These are phyloP conservation scores for Populus nigra DNA, from an alignment of 345 rosid genomes.

Conservation along the genomic window DNA sequence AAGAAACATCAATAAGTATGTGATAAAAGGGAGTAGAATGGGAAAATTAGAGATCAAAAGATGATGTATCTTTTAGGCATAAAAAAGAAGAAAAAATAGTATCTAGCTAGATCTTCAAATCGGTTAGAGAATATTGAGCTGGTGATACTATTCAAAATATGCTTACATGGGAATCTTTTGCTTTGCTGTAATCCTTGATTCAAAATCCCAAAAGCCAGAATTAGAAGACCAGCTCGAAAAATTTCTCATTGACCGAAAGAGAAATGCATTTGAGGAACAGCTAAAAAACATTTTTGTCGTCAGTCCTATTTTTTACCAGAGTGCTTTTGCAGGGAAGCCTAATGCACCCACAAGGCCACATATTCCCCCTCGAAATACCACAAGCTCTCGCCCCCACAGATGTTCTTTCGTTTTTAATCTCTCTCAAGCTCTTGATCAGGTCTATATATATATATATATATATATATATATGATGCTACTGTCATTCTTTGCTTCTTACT, in stretches of 20 bases:
- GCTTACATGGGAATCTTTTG: slow-evolving; percentile 32
- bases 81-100: neutral
- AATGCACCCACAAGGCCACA: neutral
- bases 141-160: slow-evolving; percentile 18
- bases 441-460: neutral
- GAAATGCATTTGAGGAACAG: slow-evolving; percentile 18
- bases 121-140: slow-evolving; percentile 3
- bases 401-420: slow-evolving; percentile 11
- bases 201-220: slow-evolving; percentile 7
- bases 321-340: slow-evolving; percentile 16
- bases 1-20: no score
- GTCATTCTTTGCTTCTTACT: neutral
- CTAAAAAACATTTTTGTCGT: slow-evolving; percentile 14
- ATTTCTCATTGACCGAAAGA: neutral
- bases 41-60: neutral
- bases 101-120: slow-evolving; percentile 12
- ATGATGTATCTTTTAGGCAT: neutral
- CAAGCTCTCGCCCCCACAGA: neutral
- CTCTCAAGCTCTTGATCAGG: slow-evolving; percentile 20
- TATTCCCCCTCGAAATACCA: slow-evolving; percentile 23
- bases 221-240: neutral
- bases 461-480: neutral
- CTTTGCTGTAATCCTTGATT: slow-evolving; percentile 23
- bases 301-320: neutral
- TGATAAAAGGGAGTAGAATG: neutral